Percentiles rank a stretch among this genome's conserved stretches.
Evolutionary conservation across 164 flowering plant genomes (phyloP).

Genomic region (Warburgia ugandensis): DNA sequence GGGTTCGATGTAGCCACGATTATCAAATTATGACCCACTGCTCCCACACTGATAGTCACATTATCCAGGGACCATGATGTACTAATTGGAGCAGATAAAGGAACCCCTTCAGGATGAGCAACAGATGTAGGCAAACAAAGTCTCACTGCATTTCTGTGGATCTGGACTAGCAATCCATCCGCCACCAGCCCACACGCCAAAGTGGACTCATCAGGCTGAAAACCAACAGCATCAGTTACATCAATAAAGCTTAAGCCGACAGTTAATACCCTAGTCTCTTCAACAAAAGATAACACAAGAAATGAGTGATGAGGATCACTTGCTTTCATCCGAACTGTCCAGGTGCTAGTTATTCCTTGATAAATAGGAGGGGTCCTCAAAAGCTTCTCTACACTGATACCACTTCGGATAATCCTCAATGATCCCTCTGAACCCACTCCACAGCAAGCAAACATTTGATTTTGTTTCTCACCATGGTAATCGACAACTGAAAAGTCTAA

Average conservation of each 20-base stretch:
- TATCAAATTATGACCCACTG: constrained; percentile 60
- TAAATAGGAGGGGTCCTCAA: constrained; percentile 72
- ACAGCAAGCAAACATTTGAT: constrained; percentile 92
- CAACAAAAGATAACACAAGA: constrained; percentile 91
- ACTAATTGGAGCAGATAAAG: constrained; percentile 56
- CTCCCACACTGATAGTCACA: constrained; percentile 70
- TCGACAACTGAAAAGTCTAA: constrained; percentile 78
- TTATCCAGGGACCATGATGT: constrained; percentile 72
- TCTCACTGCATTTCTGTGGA: constrained; percentile 62
- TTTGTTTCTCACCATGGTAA: constrained; percentile 72
- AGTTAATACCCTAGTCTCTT: constrained; percentile 88
- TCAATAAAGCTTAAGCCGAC: constrained; percentile 90
- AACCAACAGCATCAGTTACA: constrained; percentile 93
- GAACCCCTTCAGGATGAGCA: constrained; percentile 71
- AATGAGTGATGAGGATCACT: constrained; percentile 69
- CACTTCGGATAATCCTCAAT: constrained; percentile 78
- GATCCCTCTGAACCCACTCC: constrained; percentile 95
- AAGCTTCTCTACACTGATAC: constrained; percentile 77
- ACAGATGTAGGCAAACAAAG: constrained; percentile 74
- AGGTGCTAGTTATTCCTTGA: constrained; percentile 82
- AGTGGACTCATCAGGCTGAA: constrained; percentile 77
- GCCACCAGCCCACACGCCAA: constrained; percentile 81
- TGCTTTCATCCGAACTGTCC: constrained; percentile 73
- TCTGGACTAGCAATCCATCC: constrained; percentile 78
- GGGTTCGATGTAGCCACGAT: constrained; percentile 88